Conservation (phyloP, 2,329 filamentous ascomycete species). For the Fusarium begoniae region DNA sequence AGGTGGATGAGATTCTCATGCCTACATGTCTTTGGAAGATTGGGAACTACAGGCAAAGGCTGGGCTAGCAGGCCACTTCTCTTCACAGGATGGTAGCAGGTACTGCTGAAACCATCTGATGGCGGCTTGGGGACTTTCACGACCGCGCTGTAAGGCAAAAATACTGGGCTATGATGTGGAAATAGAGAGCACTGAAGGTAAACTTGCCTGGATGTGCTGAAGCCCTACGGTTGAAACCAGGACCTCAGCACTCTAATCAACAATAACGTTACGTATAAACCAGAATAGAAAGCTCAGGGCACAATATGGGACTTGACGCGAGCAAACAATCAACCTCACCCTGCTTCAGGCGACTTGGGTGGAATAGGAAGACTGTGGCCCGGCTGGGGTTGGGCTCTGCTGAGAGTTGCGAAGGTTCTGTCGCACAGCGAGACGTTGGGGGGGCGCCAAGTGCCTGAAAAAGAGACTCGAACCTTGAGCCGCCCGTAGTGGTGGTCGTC, state of each 20-base stretch:
- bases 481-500: slow-evolving; percentile 25
- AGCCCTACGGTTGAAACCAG: background rate
- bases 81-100: background rate
- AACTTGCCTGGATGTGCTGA: background rate
- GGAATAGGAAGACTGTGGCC: background rate
- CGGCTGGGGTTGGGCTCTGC: background rate
- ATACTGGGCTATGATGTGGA: background rate
- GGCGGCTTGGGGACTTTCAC: background rate
- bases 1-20: background rate
- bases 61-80: background rate
- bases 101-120: background rate
- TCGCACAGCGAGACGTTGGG: slow-evolving; percentile 21
- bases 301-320: background rate
- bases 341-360: background rate
- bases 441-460: slow-evolving; percentile 30
- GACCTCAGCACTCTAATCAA: background rate
- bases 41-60: background rate
- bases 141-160: background rate
- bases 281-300: background rate
- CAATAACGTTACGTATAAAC: background rate
- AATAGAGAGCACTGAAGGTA: background rate
- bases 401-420: slow-evolving; percentile 29
- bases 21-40: background rate
- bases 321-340: background rate
- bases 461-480: slow-evolving; percentile 15